Conservation (phyloP, 805 yeast species). For the Metschnikowia lachancei region DNA sequence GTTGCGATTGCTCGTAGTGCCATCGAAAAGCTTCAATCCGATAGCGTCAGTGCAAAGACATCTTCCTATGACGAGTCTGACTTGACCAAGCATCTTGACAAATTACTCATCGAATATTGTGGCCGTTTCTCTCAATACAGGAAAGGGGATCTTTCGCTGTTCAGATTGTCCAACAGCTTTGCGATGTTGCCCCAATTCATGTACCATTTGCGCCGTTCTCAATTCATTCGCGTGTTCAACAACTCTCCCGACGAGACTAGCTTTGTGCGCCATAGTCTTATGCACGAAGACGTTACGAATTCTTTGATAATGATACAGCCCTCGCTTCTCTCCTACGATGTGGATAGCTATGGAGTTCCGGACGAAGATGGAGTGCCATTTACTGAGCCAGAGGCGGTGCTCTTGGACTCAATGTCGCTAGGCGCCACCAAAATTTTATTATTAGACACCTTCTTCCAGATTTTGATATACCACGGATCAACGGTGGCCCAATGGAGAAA, state of each 20-base stretch:
- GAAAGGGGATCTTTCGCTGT: conserved; percentile 46
- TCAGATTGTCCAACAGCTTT: conserved; percentile 48
- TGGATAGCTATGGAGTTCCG: conserved; percentile 39
- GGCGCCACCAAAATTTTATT: conserved; percentile 55
- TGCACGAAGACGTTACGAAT: conserved; percentile 59
- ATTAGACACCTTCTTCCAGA: conserved; percentile 68
- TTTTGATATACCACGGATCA: conserved; percentile 64
- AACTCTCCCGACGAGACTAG: conserved; percentile 73
- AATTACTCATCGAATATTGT: conserved; percentile 46
- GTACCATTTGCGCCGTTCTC: conserved; percentile 65
- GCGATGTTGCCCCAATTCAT: conserved; percentile 64
- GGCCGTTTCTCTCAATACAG: conserved; percentile 47
- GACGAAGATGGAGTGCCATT: conserved; percentile 31
- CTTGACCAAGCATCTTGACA: conserved; percentile 51
- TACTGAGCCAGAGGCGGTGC: conserved; percentile 58
- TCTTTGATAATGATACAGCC: conserved; percentile 71
- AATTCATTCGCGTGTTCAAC: conserved; percentile 62
- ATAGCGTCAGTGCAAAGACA: conserved; percentile 15
- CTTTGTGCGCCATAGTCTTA: conserved; percentile 58
- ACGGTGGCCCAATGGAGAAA: conserved; percentile 66
- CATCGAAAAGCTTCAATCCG: conserved; percentile 37
- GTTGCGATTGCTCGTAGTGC: conserved; percentile 59
- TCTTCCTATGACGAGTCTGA: conserved; percentile 23
- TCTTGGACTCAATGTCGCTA: conserved; percentile 61
- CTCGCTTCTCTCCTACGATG: conserved; percentile 55